phyloP scores from a whole-genome alignment of 176 grass and related monocot species.

The Musa schizocarpa region DNA sequence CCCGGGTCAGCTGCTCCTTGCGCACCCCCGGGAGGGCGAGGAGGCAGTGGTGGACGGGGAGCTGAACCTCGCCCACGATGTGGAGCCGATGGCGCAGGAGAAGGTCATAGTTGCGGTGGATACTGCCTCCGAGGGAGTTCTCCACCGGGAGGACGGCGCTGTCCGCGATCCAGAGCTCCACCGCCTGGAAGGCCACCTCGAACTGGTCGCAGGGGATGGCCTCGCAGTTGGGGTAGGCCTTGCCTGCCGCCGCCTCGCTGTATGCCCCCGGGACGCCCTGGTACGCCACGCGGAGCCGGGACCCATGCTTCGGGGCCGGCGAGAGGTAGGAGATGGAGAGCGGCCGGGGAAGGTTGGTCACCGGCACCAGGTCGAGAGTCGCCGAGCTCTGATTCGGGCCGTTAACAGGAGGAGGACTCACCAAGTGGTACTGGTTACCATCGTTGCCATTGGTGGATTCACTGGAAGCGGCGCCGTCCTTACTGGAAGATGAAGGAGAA shows the following conservation, averaged over 20 bases:
- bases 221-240: not conserved
- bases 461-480: too few species aligned
- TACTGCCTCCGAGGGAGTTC: slow-evolving; percentile 1
- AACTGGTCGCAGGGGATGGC: slow-evolving; percentile 8
- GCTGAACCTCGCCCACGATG: not conserved
- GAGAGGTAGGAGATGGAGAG: not conserved
- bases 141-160: not conserved
- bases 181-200: slow-evolving; percentile 9
- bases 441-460: not conserved
- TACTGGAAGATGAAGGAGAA: too few species aligned
- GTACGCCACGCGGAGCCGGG: not conserved
- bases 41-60: not conserved
- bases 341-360: slow-evolving; percentile 9
- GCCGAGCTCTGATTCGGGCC: not conserved
- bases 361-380: not conserved
- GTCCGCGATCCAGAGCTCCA: not conserved
- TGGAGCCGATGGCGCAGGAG: not conserved
- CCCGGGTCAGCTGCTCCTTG: not conserved
- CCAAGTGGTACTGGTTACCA: not conserved
- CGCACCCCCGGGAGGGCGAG: not conserved
- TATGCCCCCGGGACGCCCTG: slow-evolving; percentile 5
- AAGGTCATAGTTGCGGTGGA: slow-evolving; percentile 8
- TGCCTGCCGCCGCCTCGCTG: slow-evolving; percentile 1
- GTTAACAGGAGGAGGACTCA: not conserved
- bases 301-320: not conserved